Conservation (phyloP, 495 filamentous ascomycete species). For the Chaetomidium leptoderma region DNA sequence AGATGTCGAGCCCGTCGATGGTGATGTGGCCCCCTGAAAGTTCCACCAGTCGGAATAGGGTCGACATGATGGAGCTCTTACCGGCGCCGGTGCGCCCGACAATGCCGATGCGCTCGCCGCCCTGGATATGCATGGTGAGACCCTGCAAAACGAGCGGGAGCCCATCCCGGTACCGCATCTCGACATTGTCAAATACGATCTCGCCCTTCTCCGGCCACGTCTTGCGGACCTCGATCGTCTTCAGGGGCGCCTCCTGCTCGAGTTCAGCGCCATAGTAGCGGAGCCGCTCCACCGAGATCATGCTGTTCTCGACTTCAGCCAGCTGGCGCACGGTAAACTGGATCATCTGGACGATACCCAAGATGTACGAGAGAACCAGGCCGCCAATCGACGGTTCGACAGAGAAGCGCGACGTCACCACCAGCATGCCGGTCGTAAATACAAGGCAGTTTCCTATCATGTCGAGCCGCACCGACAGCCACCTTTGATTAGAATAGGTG, state of each 20-base stretch:
- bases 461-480: conserved; percentile 82
- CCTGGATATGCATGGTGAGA: conserved; percentile 68
- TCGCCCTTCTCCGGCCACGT: conserved; percentile 81
- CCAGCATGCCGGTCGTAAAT: conserved; percentile 81
- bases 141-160: conserved; percentile 81
- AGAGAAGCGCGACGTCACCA: conserved; percentile 88
- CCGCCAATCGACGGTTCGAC: conserved; percentile 81
- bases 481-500: conserved; percentile 90
- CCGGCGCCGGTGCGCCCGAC: conserved; percentile 92
- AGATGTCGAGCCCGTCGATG: conserved; percentile 89
- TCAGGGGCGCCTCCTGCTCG: conserved; percentile 81
- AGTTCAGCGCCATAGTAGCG: conserved; percentile 84
- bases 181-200: conserved; percentile 76
- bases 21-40: conserved; percentile 76
- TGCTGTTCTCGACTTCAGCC: conserved; percentile 94
- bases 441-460: conserved; percentile 75
- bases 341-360: conserved; percentile 92
- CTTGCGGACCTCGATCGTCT: conserved; percentile 60
- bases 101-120: conserved; percentile 88
- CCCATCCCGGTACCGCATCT: conserved; percentile 85
- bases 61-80: conserved; percentile 91
- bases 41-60: conserved; percentile 86
- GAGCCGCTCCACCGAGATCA: conserved; percentile 95
- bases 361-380: conserved; percentile 85
- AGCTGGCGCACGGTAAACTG: conserved; percentile 93